phyloP scores from a whole-genome alignment of 805 yeast genomes.

The Candida methanosorbosa region DNA sequence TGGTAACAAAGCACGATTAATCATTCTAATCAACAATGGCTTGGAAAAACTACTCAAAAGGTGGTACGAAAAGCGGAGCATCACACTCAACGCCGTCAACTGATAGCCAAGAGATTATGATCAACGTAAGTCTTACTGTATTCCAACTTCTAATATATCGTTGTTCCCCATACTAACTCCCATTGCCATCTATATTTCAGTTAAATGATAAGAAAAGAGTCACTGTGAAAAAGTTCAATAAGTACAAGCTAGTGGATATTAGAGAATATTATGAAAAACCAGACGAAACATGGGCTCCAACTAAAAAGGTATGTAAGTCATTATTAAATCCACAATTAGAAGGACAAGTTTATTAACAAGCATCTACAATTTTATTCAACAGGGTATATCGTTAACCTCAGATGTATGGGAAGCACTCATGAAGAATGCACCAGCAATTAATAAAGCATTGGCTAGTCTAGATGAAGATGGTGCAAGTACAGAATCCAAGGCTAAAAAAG shows the following conservation, averaged over 20 bases:
- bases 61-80: too few species aligned
- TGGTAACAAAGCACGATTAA: too few species aligned
- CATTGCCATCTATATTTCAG: too few species aligned
- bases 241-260: slow-evolving; percentile 63
- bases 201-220: slow-evolving; percentile 57
- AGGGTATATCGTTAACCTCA: slow-evolving; percentile 51
- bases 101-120: too few species aligned
- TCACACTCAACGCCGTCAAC: background rate
- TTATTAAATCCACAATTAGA: background rate
- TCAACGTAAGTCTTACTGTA: background rate
- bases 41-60: too few species aligned
- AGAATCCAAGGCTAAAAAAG: too few species aligned
- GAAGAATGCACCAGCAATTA: slow-evolving; percentile 36
- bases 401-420: slow-evolving; percentile 45
- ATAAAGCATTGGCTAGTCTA: slow-evolving; percentile 38
- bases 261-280: slow-evolving; percentile 74
- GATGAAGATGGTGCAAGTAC: slow-evolving; percentile 5
- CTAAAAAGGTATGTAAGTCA: slow-evolving; percentile 49
- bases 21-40: too few species aligned
- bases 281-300: slow-evolving; percentile 64
- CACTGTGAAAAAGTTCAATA: slow-evolving; percentile 65
- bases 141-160: too few species aligned
- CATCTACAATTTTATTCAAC: background rate
- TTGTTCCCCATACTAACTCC: too few species aligned
- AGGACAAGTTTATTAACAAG: slow-evolving; percentile 9